Percentiles rank a stretch among this genome's conserved stretches.
Conservation (phyloP, 352 stramenopile genomes). For the Globisporangium spinosum region DNA sequence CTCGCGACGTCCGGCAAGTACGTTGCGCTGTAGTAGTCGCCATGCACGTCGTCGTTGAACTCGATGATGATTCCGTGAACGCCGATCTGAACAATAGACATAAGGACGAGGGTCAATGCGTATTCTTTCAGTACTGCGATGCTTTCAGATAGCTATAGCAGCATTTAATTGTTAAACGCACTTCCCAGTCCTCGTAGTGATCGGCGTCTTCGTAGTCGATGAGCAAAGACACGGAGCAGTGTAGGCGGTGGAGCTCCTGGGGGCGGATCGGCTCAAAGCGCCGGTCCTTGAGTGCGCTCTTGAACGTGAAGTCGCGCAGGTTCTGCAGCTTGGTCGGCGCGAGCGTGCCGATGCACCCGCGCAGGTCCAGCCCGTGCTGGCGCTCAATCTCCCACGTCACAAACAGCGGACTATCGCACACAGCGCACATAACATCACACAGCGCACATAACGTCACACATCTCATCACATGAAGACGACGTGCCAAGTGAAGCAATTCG, state of each 20-base stretch:
- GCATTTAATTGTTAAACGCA: conserved; percentile 14
- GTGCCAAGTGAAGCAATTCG: too few species aligned
- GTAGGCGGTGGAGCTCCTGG: conserved; percentile 57
- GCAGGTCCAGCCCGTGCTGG: conserved; percentile 39
- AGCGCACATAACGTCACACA: too few species aligned
- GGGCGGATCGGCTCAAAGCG: conserved; percentile 74
- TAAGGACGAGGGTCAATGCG: neutral
- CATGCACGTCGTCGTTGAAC: conserved; percentile 54
- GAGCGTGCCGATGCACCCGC: conserved; percentile 79
- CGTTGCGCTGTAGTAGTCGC: conserved; percentile 60
- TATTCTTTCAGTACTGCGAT: neutral
- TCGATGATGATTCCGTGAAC: conserved; percentile 81
- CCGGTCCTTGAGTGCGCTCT: conserved; percentile 71
- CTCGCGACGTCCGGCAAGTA: conserved; percentile 74
- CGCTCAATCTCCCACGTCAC: conserved; percentile 84
- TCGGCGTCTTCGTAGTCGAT: conserved; percentile 73
- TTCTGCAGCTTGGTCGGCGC: conserved; percentile 59
- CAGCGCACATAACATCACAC: neutral
- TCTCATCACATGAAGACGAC: too few species aligned
- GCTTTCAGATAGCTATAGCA: neutral
- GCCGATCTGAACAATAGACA: conserved; percentile 35
- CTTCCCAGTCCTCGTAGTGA: conserved; percentile 81
- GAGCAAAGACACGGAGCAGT: conserved; percentile 80
- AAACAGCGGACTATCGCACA: conserved; percentile 53
- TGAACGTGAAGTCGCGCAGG: conserved; percentile 79